phyloP scores from a whole-genome alignment of 1,139 yeast genomes.

The Yamadazyma sp. region DNA sequence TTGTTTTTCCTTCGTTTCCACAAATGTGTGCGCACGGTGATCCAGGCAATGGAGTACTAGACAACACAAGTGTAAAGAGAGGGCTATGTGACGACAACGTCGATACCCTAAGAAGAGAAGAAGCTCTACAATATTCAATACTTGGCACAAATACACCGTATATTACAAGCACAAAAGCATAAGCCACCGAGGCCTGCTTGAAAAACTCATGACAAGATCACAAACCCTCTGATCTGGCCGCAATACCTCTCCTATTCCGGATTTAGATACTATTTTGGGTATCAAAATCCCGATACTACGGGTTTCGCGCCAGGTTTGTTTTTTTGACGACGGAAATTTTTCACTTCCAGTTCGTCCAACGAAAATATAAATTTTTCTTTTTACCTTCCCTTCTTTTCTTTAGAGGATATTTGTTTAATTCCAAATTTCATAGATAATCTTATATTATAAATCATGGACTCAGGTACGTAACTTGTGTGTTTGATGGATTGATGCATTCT shows the following conservation, averaged over 20 bases:
- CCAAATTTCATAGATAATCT: conserved; percentile 2
- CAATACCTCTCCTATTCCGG: no score
- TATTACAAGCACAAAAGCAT: not conserved
- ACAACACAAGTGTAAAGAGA: not conserved
- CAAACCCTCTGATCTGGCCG: conserved; percentile 1
- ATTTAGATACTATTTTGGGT: no score
- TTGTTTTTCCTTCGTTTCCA: conserved; percentile 2
- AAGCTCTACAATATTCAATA: no score
- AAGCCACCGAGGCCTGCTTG: not conserved
- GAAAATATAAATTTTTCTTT: conserved; percentile 4
- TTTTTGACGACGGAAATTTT: conserved; percentile 6
- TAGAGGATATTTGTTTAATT: conserved; percentile 4
- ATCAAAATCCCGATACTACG: no score
- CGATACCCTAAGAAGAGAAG: no score
- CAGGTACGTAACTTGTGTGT: conserved; percentile 3
- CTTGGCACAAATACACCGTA: no score
- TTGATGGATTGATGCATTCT: conserved; percentile 2
- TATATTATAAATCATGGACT: conserved; percentile 4
- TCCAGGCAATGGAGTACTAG: not conserved
- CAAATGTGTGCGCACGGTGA: conserved; percentile 2
- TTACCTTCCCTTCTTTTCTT: conserved; percentile 4
- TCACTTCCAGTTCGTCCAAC: conserved; percentile 5
- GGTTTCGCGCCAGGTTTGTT: no score
- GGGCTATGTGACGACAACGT: no score
- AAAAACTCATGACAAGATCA: not conserved